Evolutionary conservation across 2,329 filamentous ascomycete genomes (phyloP).

Genomic region (Torrubiella hemipterigena): DNA sequence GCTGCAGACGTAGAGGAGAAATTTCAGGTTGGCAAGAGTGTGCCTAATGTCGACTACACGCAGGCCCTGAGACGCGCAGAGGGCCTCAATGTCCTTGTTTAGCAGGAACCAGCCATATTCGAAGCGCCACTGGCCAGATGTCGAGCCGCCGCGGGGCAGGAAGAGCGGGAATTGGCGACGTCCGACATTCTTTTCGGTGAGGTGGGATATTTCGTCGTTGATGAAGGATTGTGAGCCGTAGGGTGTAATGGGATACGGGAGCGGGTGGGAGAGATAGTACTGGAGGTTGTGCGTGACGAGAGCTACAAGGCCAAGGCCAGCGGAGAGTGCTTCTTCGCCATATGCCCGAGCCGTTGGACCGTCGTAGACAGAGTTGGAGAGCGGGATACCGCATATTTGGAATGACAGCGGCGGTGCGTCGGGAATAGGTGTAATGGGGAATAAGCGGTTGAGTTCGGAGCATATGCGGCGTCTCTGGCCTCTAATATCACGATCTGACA

Average conservation of each 20-base stretch:
- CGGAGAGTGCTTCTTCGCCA: slow-evolving; percentile 62
- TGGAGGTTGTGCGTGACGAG: slow-evolving; percentile 66
- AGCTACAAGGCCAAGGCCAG: slow-evolving; percentile 70
- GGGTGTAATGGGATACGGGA: slow-evolving; percentile 69
- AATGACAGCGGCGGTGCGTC: slow-evolving; percentile 58
- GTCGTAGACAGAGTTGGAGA: slow-evolving; percentile 74
- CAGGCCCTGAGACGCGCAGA: slow-evolving; percentile 55
- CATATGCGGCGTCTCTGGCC: slow-evolving; percentile 85
- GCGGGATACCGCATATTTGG: slow-evolving; percentile 63
- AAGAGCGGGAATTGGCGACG: slow-evolving; percentile 74
- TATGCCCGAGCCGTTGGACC: slow-evolving; percentile 27
- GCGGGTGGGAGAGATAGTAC: slow-evolving; percentile 64
- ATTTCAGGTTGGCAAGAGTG: slow-evolving; percentile 87
- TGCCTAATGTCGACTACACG: slow-evolving; percentile 83
- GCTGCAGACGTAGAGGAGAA: slow-evolving; percentile 78
- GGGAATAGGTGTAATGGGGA: slow-evolving; percentile 58
- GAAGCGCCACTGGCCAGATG: slow-evolving; percentile 70
- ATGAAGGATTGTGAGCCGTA: slow-evolving; percentile 66
- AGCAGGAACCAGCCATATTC: slow-evolving; percentile 95
- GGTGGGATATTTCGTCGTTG: slow-evolving; percentile 58
- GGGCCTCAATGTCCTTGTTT: slow-evolving; percentile 81
- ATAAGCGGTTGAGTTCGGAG: slow-evolving; percentile 68
- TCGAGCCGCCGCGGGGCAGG: slow-evolving; percentile 46
- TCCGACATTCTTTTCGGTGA: slow-evolving; percentile 32
- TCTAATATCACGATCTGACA: slow-evolving; percentile 54